Evolutionary conservation across 768 basidiomycete genomes (phyloP).

Genomic region (Kwoniella mangroviensis): DNA sequence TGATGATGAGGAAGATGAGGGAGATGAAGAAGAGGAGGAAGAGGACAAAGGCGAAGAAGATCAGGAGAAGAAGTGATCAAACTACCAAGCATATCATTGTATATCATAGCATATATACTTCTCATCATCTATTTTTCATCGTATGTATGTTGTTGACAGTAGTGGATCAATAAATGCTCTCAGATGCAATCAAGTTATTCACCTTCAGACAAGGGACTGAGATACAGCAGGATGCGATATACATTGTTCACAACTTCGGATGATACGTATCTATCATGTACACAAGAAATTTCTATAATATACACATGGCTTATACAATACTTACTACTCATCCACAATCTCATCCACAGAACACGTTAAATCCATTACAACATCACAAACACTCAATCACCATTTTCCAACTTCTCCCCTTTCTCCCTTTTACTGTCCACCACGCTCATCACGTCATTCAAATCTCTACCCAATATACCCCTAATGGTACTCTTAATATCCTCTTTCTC

Average conservation of each 20-base stretch:
- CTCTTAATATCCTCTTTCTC: constrained; percentile 26
- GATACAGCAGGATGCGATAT: no score
- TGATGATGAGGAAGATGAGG: constrained; percentile 33
- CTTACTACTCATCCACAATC: no score
- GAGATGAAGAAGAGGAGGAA: neutral
- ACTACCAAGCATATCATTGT: no score
- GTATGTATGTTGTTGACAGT: no score
- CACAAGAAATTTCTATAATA: neutral
- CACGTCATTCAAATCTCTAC: constrained; percentile 40
- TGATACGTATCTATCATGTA: neutral
- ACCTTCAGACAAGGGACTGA: no score
- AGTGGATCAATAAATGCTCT: no score
- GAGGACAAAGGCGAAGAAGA: no score
- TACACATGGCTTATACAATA: neutral
- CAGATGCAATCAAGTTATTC: no score
- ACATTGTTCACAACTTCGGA: no score
- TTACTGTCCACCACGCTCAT: constrained; percentile 1
- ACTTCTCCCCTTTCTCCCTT: neutral
- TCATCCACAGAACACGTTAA: neutral
- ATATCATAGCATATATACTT: no score
- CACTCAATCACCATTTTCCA: constrained; percentile 29
- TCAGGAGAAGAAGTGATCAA: no score
- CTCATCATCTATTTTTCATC: no score
- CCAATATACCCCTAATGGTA: constrained; percentile 35
- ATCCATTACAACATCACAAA: neutral